Percentiles rank a stretch among this genome's conserved stretches.
These are phyloP conservation scores for Citrullus colocynthis DNA, from an alignment of 306 rosid species.

Conservation along the genomic window DNA sequence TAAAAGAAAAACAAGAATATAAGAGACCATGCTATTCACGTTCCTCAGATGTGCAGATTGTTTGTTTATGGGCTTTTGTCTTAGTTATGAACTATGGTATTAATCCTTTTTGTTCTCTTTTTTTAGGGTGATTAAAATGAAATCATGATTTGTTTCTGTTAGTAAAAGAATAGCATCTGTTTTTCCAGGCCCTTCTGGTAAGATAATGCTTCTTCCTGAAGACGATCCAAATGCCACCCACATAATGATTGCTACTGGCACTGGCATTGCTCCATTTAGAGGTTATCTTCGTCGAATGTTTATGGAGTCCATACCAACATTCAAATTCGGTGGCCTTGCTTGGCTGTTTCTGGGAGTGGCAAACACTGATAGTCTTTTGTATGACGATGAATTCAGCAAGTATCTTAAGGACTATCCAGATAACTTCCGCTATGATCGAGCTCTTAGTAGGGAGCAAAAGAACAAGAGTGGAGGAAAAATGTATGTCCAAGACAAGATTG, in stretches of 20 bases:
- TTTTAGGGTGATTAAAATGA: background rate
- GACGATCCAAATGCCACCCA: conserved; percentile 85
- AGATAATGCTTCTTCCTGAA: conserved; percentile 97
- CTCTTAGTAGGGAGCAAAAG: conserved; percentile 87
- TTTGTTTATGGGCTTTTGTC: background rate
- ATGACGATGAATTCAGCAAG: conserved; percentile 75
- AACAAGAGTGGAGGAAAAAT: conserved; percentile 86
- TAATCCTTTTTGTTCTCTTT: background rate
- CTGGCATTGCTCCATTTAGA: conserved; percentile 46
- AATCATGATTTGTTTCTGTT: background rate
- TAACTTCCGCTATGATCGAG: conserved; percentile 62
- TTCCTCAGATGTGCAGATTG: background rate
- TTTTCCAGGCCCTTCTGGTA: conserved; percentile 4
- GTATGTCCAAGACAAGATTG: conserved; percentile 98
- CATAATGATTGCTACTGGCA: conserved; percentile 93
- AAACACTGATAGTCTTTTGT: conserved; percentile 69
- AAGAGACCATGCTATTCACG: background rate
- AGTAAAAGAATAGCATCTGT: background rate
- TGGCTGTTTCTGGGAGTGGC: conserved; percentile 98
- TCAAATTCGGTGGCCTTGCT: conserved; percentile 83
- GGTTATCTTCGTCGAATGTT: conserved; percentile 65
- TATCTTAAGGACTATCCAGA: conserved; percentile 70
- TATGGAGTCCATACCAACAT: conserved; percentile 70
- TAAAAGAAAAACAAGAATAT: background rate
- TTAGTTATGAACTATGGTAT: background rate